Base-by-base conservation (phyloP, 2,329 filamentous ascomycete species). In the Pseudocercospora vitis region DNA sequence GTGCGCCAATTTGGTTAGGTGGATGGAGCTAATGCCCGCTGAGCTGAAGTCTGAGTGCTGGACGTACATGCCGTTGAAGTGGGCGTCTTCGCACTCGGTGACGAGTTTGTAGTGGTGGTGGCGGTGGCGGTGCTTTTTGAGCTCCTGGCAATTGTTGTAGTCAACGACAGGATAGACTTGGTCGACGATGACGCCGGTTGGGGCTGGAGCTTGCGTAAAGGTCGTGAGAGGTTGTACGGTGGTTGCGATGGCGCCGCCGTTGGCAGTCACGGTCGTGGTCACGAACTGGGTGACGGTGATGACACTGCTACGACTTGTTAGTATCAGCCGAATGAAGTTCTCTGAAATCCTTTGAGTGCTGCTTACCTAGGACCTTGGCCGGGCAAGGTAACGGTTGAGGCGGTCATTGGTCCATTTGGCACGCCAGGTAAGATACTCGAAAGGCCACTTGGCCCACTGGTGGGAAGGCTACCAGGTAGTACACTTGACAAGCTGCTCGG, bases 371-470 rank as follows among this genome's bases (percentile, higher is more conserved):
- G 51, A 47, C 21, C 40, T 54, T 7, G 45, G 28, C 26, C 53
- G 50, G 12, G 44, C 24, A 16, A 48, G 24, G 16, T 45, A 18
- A 12, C 48, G 19, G 16, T 28, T 35, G 11, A 49, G 19, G 29
- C 21, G 11, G 37, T 42, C 3, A 42, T 26, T 42, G 37, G 37
- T 8, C 37, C 21, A 23, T 9, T 42, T 14, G 11, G 47, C 40
- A 16, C n/a, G 24, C 18, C 54, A 53, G 16, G 53, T 50, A 14
- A 55, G 37, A 37, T 54, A 59, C 9, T 55, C 35, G 35, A 19
- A 28, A 26, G 18, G 33, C 47, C 26, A 28, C 11, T 11, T 4
- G n/a, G 46, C n/a, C n/a, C n/a, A n/a, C n/a, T n/a, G n/a, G n/a
- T n/a, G n/a, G n/a, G n/a, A 12, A 11, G 14, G 46, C 16, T 21